Evolutionary conservation across 768 basidiomycete species (phyloP), one percentile per base, ranked within the genome.

Genomic region (Auricularia auricula-judae): DNA sequence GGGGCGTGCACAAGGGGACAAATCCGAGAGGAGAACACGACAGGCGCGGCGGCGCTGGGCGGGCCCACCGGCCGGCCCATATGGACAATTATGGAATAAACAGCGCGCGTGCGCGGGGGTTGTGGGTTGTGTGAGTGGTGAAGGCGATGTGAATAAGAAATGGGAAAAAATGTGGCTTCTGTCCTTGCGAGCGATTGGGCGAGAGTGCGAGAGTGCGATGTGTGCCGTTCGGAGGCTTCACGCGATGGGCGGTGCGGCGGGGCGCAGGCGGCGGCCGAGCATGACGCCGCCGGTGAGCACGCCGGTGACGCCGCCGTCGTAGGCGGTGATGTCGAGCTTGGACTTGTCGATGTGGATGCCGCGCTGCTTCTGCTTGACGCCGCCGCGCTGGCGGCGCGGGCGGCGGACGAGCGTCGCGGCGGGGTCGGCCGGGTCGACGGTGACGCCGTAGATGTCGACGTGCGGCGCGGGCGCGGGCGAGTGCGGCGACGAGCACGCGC

Each of bases 261-360:
- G 62, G 29, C 56, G 56, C 61, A 71, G 23, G 56, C 63, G 69
- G 14, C 62, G 76, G 61, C 89, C 89, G 66, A 92, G 87, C 90
- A 92, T 92, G 68, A 91, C 89, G 67, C 89, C 90, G 64, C 90
- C 90, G 2, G 89, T 91, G 69, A 92, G 83, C 61, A 91, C 89
- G 35, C 89, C 91, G 63, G 90, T 92, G 81, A 90, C 91, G 67
- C 90, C 90, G 64, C 89, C 89, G 56, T 59, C 56, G 70, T 92
- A 92, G 70, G 88, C 87, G 59, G 89, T 91, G 67, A 91, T 87
- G 56, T 88, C 87, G 63, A 76, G 90, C 79, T 86, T 91, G 71
- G 85, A 76, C 23, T 79, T 82, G 74, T 92, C 90, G 63, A 92
- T 74, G 71, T 81, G 90, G 68, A 91, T 87, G 67, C 84, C 84